These are phyloP conservation scores for Hypomontagnella submonticulosa DNA, from an alignment of 495 filamentous ascomycete genomes.

Conservation along the genomic window DNA sequence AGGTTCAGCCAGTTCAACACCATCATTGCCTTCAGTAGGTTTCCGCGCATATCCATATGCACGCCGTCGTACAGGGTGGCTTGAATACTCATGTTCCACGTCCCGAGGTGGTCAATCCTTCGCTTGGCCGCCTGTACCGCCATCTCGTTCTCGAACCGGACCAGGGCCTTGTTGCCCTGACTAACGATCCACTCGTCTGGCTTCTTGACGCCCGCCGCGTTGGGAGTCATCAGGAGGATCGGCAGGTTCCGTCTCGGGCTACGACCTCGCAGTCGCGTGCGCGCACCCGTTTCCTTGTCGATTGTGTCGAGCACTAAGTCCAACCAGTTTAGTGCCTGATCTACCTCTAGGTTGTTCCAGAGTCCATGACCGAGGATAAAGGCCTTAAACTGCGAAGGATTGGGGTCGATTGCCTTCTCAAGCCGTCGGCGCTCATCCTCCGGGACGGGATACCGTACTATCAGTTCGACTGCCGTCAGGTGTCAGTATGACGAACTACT, in stretches of 20 bases:
- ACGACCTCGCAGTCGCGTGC: slow-evolving; percentile 32
- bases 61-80: slow-evolving; percentile 64
- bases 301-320: slow-evolving; percentile 53
- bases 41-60: slow-evolving; percentile 64
- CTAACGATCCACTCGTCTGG: slow-evolving; percentile 62
- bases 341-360: slow-evolving; percentile 63
- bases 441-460: slow-evolving; percentile 60
- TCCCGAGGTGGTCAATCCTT: slow-evolving; percentile 62
- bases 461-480: slow-evolving; percentile 57
- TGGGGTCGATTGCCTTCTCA: slow-evolving; percentile 49
- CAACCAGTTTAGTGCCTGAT: slow-evolving; percentile 58
- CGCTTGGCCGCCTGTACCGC: slow-evolving; percentile 51
- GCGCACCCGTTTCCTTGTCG: slow-evolving; percentile 36
- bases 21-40: slow-evolving; percentile 67
- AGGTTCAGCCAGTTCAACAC: slow-evolving; percentile 64
- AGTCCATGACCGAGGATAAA: slow-evolving; percentile 64
- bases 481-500: slow-evolving; percentile 22
- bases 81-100: slow-evolving; percentile 66
- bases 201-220: slow-evolving; percentile 64
- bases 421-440: slow-evolving; percentile 57
- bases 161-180: slow-evolving; percentile 63
- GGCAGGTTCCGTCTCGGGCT: slow-evolving; percentile 46
- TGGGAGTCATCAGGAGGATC: slow-evolving; percentile 62
- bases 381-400: slow-evolving; percentile 53
- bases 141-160: slow-evolving; percentile 60